These are phyloP conservation scores for Cyberlindnera lachancei DNA, from an alignment of 805 yeast genomes.

Conservation along the genomic window DNA sequence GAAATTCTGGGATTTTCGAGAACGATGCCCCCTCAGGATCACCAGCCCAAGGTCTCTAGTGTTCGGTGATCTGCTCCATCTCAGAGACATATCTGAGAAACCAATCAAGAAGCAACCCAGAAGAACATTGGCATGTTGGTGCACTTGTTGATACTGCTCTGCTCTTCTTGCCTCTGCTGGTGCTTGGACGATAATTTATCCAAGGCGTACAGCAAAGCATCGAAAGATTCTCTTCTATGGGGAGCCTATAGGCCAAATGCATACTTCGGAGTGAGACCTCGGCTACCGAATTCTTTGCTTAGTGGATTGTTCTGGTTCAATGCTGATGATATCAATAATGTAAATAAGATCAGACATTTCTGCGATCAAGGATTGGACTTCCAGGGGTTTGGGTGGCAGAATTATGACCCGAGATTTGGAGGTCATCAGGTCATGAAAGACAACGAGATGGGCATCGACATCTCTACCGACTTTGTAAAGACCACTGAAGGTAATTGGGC, in stretches of 20 bases:
- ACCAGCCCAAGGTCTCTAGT: no score
- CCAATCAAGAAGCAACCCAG: no score
- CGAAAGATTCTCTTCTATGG: slow-evolving; percentile 62
- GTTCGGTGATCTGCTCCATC: no score
- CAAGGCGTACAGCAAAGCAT: slow-evolving; percentile 28
- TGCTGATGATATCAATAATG: slow-evolving; percentile 45
- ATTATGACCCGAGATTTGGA: slow-evolving; percentile 81
- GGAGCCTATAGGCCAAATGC: slow-evolving; percentile 88
- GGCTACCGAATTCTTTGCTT: slow-evolving; percentile 61
- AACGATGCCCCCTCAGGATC: no score
- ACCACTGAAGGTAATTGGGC: slow-evolving; percentile 76
- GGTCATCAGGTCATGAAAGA: slow-evolving; percentile 77
- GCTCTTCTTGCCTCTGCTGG: background rate
- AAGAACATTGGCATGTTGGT: no score
- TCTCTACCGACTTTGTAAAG: slow-evolving; percentile 73
- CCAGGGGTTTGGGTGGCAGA: slow-evolving; percentile 75
- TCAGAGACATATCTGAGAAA: no score
- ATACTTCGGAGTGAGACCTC: slow-evolving; percentile 80
- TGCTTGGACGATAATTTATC: no score
- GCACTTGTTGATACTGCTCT: no score
- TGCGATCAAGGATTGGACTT: slow-evolving; percentile 70
- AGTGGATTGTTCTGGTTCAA: slow-evolving; percentile 89
- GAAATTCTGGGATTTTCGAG: no score
- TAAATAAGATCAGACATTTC: slow-evolving; percentile 57
- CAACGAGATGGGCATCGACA: slow-evolving; percentile 47